Evolutionary conservation across 495 filamentous ascomycete genomes (phyloP), one percentile per base, ranked within the genome.

Genomic region (Penicillium flavigenum): DNA sequence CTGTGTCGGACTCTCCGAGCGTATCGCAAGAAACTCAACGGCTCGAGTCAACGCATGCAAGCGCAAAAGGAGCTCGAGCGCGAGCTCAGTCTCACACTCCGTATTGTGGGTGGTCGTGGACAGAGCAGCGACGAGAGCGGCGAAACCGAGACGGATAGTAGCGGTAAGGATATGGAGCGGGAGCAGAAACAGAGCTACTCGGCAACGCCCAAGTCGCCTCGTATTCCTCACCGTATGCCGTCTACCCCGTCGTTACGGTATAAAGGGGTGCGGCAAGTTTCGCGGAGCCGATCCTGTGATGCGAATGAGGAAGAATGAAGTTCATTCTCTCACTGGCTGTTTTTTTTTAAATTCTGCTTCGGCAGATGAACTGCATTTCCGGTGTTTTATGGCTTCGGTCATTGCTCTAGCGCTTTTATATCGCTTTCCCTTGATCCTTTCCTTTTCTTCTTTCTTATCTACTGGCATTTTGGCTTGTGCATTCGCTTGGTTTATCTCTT

Each of bases 21-120:
- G 2, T 97, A 95, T 65, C 82, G 94, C 16, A 93, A 91, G 73
- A 90, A 90, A 65, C 80, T 96, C 8, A 72, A 83, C 22, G 84
- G 83, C 12, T 83, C 81, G 12, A 73, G 81, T 2, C 83, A 92
- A 39, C 80, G 81, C 29, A 74, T 84, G 12, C 87, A 91, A 50
- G 70, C 83, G 3, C 72, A 88, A 19, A 83, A 84, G 39, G 89
- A 95, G 64, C 76, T 96, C 6, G 89, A 94, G 57, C 81, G 86
- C 38, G 93, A 96, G 69, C 73, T 98, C 46, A 80, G 84, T 2
- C 79, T 91, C 24, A 95, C 92, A 0, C 81, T 85, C 1, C 79
- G 87, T 7, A 86, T 85, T 6, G 69, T 97, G 6, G 83, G 82
- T 22, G 83, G 88, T 34, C 74, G 72, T 20, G 53, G 60, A 8